Evolutionary conservation across 768 basidiomycete species (phyloP), one percentile per base, ranked within the genome.

Genomic region (Mycena maculata): DNA sequence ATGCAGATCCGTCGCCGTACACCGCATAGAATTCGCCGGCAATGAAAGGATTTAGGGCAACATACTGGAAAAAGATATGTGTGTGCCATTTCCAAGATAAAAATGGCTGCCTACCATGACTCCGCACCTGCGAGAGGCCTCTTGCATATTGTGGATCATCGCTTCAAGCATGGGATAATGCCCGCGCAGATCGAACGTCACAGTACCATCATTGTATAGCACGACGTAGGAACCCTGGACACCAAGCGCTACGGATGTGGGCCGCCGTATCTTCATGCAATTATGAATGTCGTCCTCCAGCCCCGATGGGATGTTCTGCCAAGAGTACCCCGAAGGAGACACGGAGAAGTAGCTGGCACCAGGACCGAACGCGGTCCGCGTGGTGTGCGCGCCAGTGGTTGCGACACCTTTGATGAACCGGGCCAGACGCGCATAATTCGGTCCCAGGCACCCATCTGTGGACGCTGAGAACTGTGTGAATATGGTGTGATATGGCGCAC

Each of bases 1-100:
- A 36, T 27, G 60, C 45, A 10, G 60, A 57, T 3, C 33, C 59
- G 48, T 67, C 65, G 31, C 60, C 65, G 38, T 53, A 67, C 25
- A 67, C 65, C 8, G 48, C 59, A 28, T 67, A 67, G 45, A 48
- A 67, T 39, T 67, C 60, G 22, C 65, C 65, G 10, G 59, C 44
- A 16, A 60, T 20, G 54, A 48, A 49, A 3, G 65, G 65, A n/a
- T 67, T 67, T 23, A 67, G 47, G 13, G 65, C 50, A 27, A 67
- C 5, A 45, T 67, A 67, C 65, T 67, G 31, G 13, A 48, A 16
- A 49, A 13, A 36, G 33, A 36, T 36, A 13, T 13, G 13, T 13
- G 33, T 7, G 13, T 13, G 13, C 13, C 8, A 13, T 7, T 36
- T 6, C 13, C 13, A 13, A 36, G 13, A 36, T 36, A 36, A 36